A percentile compares a stretch with the other conserved stretches of the same genome.
Conservation (phyloP, 148 eudicot genomes). For the Fagopyrum homotropicum region DNA sequence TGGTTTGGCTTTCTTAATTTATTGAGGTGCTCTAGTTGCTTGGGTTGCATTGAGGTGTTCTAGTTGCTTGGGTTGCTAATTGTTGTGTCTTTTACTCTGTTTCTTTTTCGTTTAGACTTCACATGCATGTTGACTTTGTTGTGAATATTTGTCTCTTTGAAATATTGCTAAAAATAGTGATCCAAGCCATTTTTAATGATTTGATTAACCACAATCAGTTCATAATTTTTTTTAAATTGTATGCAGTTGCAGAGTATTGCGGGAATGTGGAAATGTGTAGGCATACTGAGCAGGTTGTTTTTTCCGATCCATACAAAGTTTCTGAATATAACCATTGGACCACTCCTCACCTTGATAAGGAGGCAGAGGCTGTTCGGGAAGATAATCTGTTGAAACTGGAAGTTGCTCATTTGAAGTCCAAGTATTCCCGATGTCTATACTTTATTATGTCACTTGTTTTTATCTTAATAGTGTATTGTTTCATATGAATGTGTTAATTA, state of each 20-base stretch:
- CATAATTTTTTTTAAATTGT: conserved; percentile 11
- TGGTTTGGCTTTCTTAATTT: not conserved
- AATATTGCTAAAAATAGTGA: not conserved
- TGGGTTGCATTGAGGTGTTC: too few relatives aligned
- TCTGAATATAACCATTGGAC: conserved; percentile 78
- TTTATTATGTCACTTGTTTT: not conserved
- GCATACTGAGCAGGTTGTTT: conserved; percentile 85
- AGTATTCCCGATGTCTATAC: conserved; percentile 28
- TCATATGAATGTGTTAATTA: not conserved
- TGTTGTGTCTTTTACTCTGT: not conserved
- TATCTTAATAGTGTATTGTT: not conserved
- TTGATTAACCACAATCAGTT: not conserved
- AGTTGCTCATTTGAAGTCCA: conserved; percentile 80
- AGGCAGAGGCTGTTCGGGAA: conserved; percentile 81
- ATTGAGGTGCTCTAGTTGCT: too few relatives aligned
- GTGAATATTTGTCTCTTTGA: not conserved
- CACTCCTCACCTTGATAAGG: conserved; percentile 81
- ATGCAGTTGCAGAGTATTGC: conserved; percentile 84
- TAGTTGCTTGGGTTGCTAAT: not conserved
- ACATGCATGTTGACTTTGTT: not conserved
- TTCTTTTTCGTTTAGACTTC: not conserved
- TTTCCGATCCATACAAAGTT: conserved; percentile 90
- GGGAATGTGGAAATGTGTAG: conserved; percentile 94
- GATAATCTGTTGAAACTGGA: conserved; percentile 73
- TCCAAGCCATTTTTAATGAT: not conserved